Evolutionary conservation across 1,139 yeast species (phyloP), one percentile per base, ranked within the genome.

Genomic region (Kurtzmaniella quercitrusa): DNA sequence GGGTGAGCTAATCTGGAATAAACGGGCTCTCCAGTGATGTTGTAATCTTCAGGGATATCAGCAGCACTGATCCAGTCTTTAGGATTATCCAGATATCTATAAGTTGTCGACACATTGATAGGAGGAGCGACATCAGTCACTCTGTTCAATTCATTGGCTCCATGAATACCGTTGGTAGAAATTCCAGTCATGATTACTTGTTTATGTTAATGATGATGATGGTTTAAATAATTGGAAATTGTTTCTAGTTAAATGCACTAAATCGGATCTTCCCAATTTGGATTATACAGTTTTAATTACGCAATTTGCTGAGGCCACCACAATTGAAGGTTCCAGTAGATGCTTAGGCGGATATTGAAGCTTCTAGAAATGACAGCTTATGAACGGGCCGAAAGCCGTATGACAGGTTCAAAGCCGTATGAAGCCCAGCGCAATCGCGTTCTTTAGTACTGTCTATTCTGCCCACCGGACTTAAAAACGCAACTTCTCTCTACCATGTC

Each of bases 1-100:
- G 95, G 94, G 53, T 86, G 95, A 4, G 81, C 68, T 26, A 79
- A 54, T 43, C 98, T 71, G 0, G 96, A 86, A 61, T 91, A 91
- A 33, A 71, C 55, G 7, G 72, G 74, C 2, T 55, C 50, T 23
- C 57, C 42, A 16, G 43, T 33, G 5, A 33, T 16, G 12, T 18
- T 59, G n/a, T 51, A 59, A 5, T 47, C 45, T 2, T 44, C 49
- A 19, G 53, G 47, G 5, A 47, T 48, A 21, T 52, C 51, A 33
- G 50, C 54, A 1, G 52, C 54, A 21, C 78, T 73, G n/a, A 67
- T 58, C 23, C 76, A 60, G 15, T 71, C 59, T 0, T 61, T 66
- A 0, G 93, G 89, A 50, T 87, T 75, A 2, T 69, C 57, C 19
- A 76, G 64, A 60, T 89, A 89, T 41, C 78, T 71, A 60, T 68